These are phyloP conservation scores for Lichtheimia ramosa DNA, from an alignment of 371 early-diverging fungal species.

Conservation along the genomic window DNA sequence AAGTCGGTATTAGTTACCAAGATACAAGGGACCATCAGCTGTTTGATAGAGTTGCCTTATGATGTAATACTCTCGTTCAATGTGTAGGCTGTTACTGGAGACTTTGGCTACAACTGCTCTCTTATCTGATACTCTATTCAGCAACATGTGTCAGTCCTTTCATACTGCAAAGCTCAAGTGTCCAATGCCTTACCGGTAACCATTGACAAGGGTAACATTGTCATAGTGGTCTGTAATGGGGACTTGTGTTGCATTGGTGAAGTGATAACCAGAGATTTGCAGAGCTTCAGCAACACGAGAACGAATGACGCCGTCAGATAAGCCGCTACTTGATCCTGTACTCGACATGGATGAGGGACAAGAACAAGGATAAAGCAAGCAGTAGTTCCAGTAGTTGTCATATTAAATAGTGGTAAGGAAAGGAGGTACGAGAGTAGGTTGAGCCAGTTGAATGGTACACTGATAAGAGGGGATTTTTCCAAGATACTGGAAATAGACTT, in stretches of 20 bases:
- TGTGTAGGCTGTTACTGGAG: slow-evolving; percentile 27
- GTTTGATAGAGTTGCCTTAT: slow-evolving; percentile 37
- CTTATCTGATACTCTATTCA: slow-evolving; percentile 36
- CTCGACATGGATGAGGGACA: too few relatives aligned
- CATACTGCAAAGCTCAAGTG: not conserved
- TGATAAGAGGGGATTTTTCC: too few relatives aligned
- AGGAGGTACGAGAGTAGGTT: too few relatives aligned
- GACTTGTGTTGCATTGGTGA: slow-evolving; percentile 21
- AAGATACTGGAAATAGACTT: too few relatives aligned
- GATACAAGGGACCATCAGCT: slow-evolving; percentile 27
- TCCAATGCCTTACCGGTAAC: slow-evolving; percentile 25
- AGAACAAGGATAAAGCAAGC: too few relatives aligned
- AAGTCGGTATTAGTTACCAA: not conserved
- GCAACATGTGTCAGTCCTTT: slow-evolving; percentile 4
- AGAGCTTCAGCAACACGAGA: too few relatives aligned
- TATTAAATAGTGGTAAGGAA: too few relatives aligned
- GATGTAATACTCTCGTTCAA: slow-evolving; percentile 44
- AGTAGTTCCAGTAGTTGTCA: too few relatives aligned
- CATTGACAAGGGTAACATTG: slow-evolving; percentile 37
- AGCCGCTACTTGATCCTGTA: too few relatives aligned
- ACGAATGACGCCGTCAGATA: too few relatives aligned
- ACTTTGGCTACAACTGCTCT: slow-evolving; percentile 43
- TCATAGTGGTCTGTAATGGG: slow-evolving; percentile 31
- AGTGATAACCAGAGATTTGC: slow-evolving; percentile 47
- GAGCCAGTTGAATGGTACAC: too few relatives aligned